A percentile compares a stretch with the other conserved stretches of the same genome.
Evolutionary conservation across 2,329 filamentous ascomycete genomes (phyloP).

Genomic region (Alternaria consortialis): DNA sequence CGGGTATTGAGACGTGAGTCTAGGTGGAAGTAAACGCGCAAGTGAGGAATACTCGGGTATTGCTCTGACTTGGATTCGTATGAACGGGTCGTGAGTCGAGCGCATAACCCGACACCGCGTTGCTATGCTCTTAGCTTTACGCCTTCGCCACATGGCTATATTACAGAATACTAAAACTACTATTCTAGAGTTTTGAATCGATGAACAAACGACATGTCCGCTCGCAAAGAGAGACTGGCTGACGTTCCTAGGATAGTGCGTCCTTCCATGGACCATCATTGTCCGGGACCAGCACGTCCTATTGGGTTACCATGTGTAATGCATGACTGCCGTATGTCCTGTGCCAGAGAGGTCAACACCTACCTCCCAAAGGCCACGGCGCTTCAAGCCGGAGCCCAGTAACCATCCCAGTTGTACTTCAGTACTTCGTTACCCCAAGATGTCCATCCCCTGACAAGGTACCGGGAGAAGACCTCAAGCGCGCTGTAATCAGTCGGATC

Average conservation of each 20-base stretch:
- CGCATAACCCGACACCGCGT: not conserved
- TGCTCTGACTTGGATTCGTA: not conserved
- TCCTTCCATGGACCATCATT: not conserved
- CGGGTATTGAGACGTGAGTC: not conserved
- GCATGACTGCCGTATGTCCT: not conserved
- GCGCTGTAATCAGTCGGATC: conserved; percentile 59
- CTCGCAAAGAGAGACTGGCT: not conserved
- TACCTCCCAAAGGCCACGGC: not conserved
- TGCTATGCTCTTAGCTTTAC: not conserved
- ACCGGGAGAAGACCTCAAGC: conserved; percentile 80
- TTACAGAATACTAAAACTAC: not conserved
- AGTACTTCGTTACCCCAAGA: conserved; percentile 79
- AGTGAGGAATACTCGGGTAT: not conserved
- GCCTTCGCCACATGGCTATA: not conserved
- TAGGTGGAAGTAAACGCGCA: not conserved
- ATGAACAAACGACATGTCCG: not conserved
- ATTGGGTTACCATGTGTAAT: not conserved
- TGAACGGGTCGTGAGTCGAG: not conserved
- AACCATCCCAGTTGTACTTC: conserved; percentile 69
- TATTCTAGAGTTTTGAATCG: not conserved
- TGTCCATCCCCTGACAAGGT: conserved; percentile 79
- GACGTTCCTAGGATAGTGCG: not conserved
- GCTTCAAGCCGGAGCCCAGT: conserved; percentile 52
- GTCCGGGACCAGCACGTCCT: not conserved
- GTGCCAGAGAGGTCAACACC: not conserved